Evolutionary conservation across 73 alveolate genomes (phyloP), one percentile per base, ranked within the genome.

Genomic region (Uronychia setigera): DNA sequence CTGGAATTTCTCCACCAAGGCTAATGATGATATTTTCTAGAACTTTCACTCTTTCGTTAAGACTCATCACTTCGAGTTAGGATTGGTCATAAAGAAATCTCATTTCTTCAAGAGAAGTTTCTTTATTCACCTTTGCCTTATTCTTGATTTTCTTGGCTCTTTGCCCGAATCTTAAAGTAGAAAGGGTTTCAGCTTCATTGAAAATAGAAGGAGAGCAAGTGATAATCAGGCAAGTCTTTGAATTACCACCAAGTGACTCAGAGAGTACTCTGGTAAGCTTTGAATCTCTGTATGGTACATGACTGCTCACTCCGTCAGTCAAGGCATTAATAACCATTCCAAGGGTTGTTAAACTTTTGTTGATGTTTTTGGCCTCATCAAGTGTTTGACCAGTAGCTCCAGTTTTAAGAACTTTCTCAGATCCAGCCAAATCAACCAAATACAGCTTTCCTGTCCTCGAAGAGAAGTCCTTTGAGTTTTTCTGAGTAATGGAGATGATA

Each of bases 221-320:
- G 57, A 97, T 93, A 79, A 97, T 96, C 19, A 97, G 91, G 77
- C 98, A 92, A 0, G 99, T 97, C 83, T 89, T 93, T 26, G 98
- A 91, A 84, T 97, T 97, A 77, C 99, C 99, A 60, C 99, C 99
- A 33, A 97, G 88, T 57, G 98, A 91, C 78, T 96, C 98, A 77
- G 93, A 86, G 74, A 97, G 80, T 26, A 97, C 87, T 91, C 99
- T 95, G 19, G 99, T 96, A 46, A 96, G 92, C 86, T 96, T 96
- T 34, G 97, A 90, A 59, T 95, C 98, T 88, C 99, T 83, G 82
- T 96, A 96, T 14, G 99, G 98, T 1, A 95, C 91, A 83, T 91
- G 97, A 31, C 83, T 76, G 58, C 97, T 88, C 46, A 92, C 90
- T 0, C 98, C 98, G 91, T 96, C 98, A 29, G 99, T 95, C 59